Base-by-base conservation (phyloP, 108 stramenopile genomes). In the Aureococcus anophagefferens region DNA sequence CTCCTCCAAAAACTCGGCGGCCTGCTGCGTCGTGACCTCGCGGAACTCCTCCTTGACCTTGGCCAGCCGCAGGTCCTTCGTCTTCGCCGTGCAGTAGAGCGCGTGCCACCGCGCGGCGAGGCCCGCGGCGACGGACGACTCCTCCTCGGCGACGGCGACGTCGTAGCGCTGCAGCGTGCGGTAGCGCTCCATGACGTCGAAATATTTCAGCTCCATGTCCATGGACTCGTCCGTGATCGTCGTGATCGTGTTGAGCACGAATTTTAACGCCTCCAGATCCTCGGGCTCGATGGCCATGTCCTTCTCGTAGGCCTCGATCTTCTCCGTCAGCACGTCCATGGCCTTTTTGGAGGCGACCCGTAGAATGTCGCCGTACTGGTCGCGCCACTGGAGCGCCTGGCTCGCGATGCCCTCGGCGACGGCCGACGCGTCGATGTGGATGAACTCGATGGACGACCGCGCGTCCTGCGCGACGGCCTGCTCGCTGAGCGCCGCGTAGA, bases 31-130 rank as follows among this genome's bases (percentile, higher is more conserved):
- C 7, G 88, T 88, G 28, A 87, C 86, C 68, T 82, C 70, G 14
- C 83, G 78, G 78, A 87, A 88, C 45, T 82, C 31, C 35, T 78
- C 84, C 70, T 88, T 88, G 33, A 84, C 79, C 36, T 74, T 59
- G 30, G 75, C 77, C n/a, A 88, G 75, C 31, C 88, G 51, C 33
- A 87, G 72, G 64, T 88, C 83, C 62, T 81, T 80, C 16, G 88
- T 88, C 71, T 79, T 74, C 63, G 78, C 71, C 40, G 70, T 75
- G 29, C 72, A 31, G 68, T 77, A 79, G 31, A 88, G 71, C n/a
- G 46, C 63, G 44, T 70, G 79, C 73, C 63, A 77, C 25, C 74
- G 64, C 5, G 5, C 68, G 11, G 62, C 77, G 25, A 83, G 75
- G 3, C 62, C 32, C 76, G 72, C 18, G 34, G 82, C 84, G 16